A percentile compares a stretch with the other conserved stretches of the same genome.
These are phyloP conservation scores for Backusella circina DNA, from an alignment of 192 early-diverging fungal species.

Conservation along the genomic window DNA sequence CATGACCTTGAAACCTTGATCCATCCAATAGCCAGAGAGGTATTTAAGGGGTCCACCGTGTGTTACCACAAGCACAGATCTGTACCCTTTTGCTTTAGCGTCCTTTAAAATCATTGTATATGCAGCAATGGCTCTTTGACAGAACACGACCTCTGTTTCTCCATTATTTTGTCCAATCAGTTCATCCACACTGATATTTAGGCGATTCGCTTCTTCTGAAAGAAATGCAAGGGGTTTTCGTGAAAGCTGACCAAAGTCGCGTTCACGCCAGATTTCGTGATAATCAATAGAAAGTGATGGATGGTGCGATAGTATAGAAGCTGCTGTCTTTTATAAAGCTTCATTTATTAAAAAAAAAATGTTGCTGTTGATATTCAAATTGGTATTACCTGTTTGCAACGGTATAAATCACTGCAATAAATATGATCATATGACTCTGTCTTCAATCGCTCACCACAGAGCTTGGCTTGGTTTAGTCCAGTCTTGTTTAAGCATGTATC, in stretches of 20 bases:
- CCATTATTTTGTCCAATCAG: conserved; percentile 6
- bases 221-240: neutral
- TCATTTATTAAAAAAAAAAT: neutral
- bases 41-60: conserved; percentile 23
- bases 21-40: conserved; percentile 5
- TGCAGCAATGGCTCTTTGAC: neutral
- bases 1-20: neutral
- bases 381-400: conserved; percentile 23
- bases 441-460: conserved; percentile 18
- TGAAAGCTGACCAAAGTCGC: conserved; percentile 17
- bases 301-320: conserved; percentile 13
- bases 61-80: conserved; percentile 20
- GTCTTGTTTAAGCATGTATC: conserved; percentile 20
- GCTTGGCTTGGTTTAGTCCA: conserved; percentile 15
- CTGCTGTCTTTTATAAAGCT: conserved; percentile 20
- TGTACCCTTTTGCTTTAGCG: neutral
- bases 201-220: neutral
- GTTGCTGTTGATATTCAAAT: neutral
- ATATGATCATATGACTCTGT: conserved; percentile 11
- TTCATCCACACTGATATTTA: neutral
- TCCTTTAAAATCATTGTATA: conserved; percentile 10
- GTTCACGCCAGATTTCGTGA: conserved; percentile 10
- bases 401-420: conserved; percentile 23
- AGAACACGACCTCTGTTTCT: conserved; percentile 14
- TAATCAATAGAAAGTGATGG: neutral